Percentiles rank a stretch among this genome's conserved stretches.
Conservation (phyloP, 352 stramenopile genomes). For the Phytophthora brassicae region DNA sequence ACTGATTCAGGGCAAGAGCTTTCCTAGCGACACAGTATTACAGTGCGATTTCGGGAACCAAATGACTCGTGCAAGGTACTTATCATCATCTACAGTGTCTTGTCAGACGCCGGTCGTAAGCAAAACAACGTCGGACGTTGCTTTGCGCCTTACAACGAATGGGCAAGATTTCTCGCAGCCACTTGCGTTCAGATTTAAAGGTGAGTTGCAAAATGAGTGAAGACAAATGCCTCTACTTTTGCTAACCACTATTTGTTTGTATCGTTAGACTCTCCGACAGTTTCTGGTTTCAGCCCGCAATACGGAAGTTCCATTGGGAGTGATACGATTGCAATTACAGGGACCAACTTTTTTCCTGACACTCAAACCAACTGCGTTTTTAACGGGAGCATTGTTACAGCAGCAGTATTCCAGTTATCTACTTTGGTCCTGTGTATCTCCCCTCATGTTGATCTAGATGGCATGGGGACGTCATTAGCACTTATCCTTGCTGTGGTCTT, state of each 20-base stretch:
- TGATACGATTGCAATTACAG: conserved; percentile 31
- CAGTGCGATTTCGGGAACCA: conserved; percentile 41
- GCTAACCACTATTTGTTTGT: conserved; percentile 1
- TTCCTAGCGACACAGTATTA: conserved; percentile 31
- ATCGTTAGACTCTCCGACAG: conserved; percentile 37
- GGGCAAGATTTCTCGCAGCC: conserved; percentile 47
- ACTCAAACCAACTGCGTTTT: conserved; percentile 41
- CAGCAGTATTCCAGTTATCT: conserved; percentile 26
- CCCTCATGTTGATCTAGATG: conserved; percentile 16
- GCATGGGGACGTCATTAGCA: not conserved
- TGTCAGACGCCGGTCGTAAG: conserved; percentile 23
- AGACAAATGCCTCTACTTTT: not conserved
- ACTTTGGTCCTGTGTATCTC: conserved; percentile 34
- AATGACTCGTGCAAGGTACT: conserved; percentile 17
- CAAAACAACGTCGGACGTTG: conserved; percentile 14
- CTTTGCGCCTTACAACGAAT: conserved; percentile 57
- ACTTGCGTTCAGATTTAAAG: conserved; percentile 48
- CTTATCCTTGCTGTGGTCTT: conserved; percentile 34
- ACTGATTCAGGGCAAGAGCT: conserved; percentile 32
- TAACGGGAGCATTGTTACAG: conserved; percentile 35
- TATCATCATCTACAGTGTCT: conserved; percentile 28
- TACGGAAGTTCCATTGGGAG: conserved; percentile 27
- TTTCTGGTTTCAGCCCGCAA: conserved; percentile 31
- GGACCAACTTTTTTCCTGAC: conserved; percentile 38
- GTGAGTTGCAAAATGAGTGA: conserved; percentile 26